phyloP scores from a whole-genome alignment of 2,329 filamentous ascomycete genomes.

The Sarocladiaceae sp. region DNA sequence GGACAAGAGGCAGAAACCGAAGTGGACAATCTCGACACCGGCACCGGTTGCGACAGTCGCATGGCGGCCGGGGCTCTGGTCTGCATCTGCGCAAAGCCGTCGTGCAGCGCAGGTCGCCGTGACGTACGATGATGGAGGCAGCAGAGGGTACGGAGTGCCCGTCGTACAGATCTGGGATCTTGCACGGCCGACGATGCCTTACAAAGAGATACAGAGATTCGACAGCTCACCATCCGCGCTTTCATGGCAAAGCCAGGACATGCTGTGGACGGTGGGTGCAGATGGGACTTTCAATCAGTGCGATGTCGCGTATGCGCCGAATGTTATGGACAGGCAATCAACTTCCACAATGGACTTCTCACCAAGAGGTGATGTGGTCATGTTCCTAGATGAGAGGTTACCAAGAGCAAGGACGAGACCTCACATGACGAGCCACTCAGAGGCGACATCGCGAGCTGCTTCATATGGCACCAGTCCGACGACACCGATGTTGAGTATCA shows the following conservation, averaged over 20 bases:
- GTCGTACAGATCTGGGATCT: slow-evolving; percentile 65
- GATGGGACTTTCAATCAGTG: slow-evolving; percentile 62
- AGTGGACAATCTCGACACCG: slow-evolving; percentile 57
- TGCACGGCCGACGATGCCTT: slow-evolving; percentile 62
- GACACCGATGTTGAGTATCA: slow-evolving; percentile 51
- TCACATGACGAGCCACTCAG: slow-evolving; percentile 28
- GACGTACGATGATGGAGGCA: slow-evolving; percentile 54
- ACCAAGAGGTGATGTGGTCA: slow-evolving; percentile 52
- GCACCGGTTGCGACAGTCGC: slow-evolving; percentile 55
- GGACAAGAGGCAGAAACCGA: slow-evolving; percentile 61
- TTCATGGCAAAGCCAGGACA: slow-evolving; percentile 61
- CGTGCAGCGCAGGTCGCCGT: slow-evolving; percentile 60
- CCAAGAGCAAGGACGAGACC: slow-evolving; percentile 39
- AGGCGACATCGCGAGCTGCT: slow-evolving; percentile 25
- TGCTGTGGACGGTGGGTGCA: slow-evolving; percentile 61
- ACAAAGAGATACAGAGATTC: slow-evolving; percentile 61
- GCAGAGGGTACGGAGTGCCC: slow-evolving; percentile 50
- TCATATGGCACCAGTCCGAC: slow-evolving; percentile 46
- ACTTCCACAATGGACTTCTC: slow-evolving; percentile 60
- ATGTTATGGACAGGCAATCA: slow-evolving; percentile 58
- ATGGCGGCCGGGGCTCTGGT: slow-evolving; percentile 64
- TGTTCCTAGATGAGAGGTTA: slow-evolving; percentile 57
- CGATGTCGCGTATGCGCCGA: slow-evolving; percentile 60
- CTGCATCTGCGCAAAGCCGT: slow-evolving; percentile 55
- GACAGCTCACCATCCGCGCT: slow-evolving; percentile 53